These are phyloP conservation scores for Amesomyces nigricolor DNA, from an alignment of 2,329 filamentous ascomycete species.

Conservation along the genomic window DNA sequence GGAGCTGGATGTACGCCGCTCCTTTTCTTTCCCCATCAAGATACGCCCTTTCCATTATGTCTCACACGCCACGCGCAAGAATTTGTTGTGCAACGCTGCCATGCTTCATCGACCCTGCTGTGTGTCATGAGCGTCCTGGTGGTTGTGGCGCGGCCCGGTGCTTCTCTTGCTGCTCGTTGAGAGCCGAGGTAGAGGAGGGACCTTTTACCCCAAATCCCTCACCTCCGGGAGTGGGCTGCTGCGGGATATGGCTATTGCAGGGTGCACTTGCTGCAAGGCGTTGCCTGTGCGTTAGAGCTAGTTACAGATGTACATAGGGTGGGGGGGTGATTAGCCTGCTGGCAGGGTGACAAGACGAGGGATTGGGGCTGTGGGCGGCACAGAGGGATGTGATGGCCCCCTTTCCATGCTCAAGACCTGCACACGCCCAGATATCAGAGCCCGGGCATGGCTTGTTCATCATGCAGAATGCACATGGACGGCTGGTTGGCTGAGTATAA, in stretches of 20 bases:
- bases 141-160: not conserved
- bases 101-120: constrained; percentile 1
- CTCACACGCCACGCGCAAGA: constrained; percentile 6
- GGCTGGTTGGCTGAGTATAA: not conserved
- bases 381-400: not conserved
- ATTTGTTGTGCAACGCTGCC: constrained; percentile 5
- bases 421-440: no score
- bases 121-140: not conserved
- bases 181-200: not conserved
- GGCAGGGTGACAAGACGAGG: constrained; percentile 4
- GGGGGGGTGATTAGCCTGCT: not conserved
- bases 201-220: constrained; percentile 4
- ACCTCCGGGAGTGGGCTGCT: not conserved
- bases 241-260: constrained; percentile 14
- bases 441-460: no score
- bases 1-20: no score
- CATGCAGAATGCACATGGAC: not conserved
- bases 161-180: no score
- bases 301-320: not conserved
- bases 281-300: constrained; percentile 4
- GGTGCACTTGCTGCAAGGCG: constrained; percentile 14
- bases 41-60: not conserved
- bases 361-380: constrained; percentile 2
- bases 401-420: no score
- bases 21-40: no score